Evolutionary conservation across 306 rosid species (phyloP).

Genomic region (Vicia villosa): DNA sequence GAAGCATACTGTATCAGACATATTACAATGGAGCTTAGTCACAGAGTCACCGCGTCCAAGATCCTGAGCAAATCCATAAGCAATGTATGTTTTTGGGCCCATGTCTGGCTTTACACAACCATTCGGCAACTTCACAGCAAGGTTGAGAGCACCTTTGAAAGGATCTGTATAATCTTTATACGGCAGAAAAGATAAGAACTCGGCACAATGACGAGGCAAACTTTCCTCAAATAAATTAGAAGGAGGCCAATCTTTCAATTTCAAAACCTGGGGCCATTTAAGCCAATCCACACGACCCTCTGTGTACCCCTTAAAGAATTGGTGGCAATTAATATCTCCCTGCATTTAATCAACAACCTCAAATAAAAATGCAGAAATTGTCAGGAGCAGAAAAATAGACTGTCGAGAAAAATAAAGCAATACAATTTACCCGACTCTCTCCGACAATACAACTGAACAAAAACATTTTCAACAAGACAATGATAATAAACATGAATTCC

Average conservation of each 20-base stretch:
- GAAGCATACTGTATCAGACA: slow-evolving; percentile 80
- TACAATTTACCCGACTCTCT: too few species aligned
- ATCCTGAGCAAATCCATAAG: slow-evolving; percentile 74
- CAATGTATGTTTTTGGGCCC: too few species aligned
- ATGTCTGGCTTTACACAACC: slow-evolving; percentile 63
- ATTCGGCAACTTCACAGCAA: slow-evolving; percentile 45
- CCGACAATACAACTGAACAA: too few species aligned
- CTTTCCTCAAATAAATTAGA: slow-evolving; percentile 68
- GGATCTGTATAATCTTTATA: slow-evolving; percentile 76
- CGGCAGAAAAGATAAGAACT: slow-evolving; percentile 70
- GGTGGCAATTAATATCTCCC: slow-evolving; percentile 73
- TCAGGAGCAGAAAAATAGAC: not conserved
- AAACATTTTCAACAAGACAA: not conserved
- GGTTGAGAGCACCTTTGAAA: slow-evolving; percentile 55
- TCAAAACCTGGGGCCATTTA: slow-evolving; percentile 75
- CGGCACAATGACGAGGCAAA: slow-evolving; percentile 80
- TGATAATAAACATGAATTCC: not conserved
- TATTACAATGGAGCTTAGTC: slow-evolving; percentile 88
- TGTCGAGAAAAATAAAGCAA: not conserved
- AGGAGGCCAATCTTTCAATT: slow-evolving; percentile 89
- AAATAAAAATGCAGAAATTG: slow-evolving; percentile 15
- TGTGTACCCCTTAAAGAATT: slow-evolving; percentile 78
- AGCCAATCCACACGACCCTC: slow-evolving; percentile 42
- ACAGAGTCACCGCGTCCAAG: slow-evolving; percentile 93
- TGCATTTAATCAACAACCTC: slow-evolving; percentile 40